These are phyloP conservation scores for Botrytis tulipae DNA, from an alignment of 2,329 filamentous ascomycete species.

Conservation along the genomic window DNA sequence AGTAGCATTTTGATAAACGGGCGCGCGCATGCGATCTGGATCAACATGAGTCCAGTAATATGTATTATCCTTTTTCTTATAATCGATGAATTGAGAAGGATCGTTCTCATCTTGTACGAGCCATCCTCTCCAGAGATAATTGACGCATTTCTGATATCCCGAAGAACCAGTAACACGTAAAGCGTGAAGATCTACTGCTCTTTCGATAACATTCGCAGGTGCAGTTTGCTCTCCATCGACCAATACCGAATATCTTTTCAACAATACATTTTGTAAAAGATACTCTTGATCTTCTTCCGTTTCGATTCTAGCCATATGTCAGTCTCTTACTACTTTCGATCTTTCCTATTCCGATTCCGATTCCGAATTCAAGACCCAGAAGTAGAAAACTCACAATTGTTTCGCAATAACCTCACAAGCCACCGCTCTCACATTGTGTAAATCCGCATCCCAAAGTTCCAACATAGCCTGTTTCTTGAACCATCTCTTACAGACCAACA, in stretches of 20 bases:
- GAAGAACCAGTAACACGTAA: constrained; percentile 84
- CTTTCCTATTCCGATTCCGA: background rate
- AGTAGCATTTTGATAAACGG: constrained; percentile 86
- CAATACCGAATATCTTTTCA: constrained; percentile 85
- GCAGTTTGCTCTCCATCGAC: constrained; percentile 67
- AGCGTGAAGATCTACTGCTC: constrained; percentile 89
- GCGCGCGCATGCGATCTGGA: constrained; percentile 90
- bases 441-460: constrained; percentile 89
- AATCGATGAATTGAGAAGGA: constrained; percentile 84
- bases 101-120: constrained; percentile 93
- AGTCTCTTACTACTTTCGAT: constrained; percentile 36
- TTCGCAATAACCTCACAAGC: constrained; percentile 95
- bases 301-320: constrained; percentile 65
- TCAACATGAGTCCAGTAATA: constrained; percentile 81
- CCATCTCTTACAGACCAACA: constrained; percentile 52
- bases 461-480: constrained; percentile 75
- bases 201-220: constrained; percentile 86
- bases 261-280: constrained; percentile 75
- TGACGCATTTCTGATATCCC: constrained; percentile 90
- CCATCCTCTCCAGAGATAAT: constrained; percentile 93
- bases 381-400: constrained; percentile 49
- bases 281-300: constrained; percentile 74
- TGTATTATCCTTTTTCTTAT: constrained; percentile 75
- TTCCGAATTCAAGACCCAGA: background rate
- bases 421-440: constrained; percentile 73